Evolutionary conservation across 768 basidiomycete genomes (phyloP), one percentile per base, ranked within the genome.

Genomic region (Amanita muscaria): DNA sequence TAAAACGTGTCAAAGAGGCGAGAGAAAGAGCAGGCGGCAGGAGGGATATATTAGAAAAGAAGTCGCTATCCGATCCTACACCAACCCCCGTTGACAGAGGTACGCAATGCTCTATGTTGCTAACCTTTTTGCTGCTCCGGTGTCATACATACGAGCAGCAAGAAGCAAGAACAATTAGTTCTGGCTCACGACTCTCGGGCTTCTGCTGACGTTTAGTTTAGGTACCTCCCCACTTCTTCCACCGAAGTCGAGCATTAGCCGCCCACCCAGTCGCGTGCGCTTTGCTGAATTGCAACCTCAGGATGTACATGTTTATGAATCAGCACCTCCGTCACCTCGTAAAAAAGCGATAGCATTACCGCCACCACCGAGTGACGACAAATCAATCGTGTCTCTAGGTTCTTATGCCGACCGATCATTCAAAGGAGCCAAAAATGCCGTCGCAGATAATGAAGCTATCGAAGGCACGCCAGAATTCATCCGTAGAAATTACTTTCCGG

Each of bases 381-480:
- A 68, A 56, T 42, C 61, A 64, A 51, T 57, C 8, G 50, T 68
- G 58, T 80, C 60, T 44, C 62, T 63, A 58, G 70, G 70, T 37
- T 56, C 54, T 27, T 68, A 62, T 58, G 56, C 56, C 31, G 65
- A 64, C 11, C 59, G 49, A 22, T 12, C 36, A 14, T 21, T 29
- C 3, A 23, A n/a, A 15, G 11, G 16, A 4, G 18, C 29, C 15
- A 15, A 50, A n/a, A 40, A 29, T 29, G 27, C 31, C 9, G n/a
- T 11, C 10, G 12, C 31, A 19, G 21, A 23, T 32, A 33, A 36
- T 31, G 34, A 49, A 21, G 34, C 51, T 29, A 4, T 39, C 18
- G 83, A 84, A 56, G 87, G 86, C 5, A 80, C 83, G 0, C 79
- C 90, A 3, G 88, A 90, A 58, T 75, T 84, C 55, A 92, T 94